Conservation (phyloP, 129 eudicot genomes). For the Oenanthe sinensis region DNA sequence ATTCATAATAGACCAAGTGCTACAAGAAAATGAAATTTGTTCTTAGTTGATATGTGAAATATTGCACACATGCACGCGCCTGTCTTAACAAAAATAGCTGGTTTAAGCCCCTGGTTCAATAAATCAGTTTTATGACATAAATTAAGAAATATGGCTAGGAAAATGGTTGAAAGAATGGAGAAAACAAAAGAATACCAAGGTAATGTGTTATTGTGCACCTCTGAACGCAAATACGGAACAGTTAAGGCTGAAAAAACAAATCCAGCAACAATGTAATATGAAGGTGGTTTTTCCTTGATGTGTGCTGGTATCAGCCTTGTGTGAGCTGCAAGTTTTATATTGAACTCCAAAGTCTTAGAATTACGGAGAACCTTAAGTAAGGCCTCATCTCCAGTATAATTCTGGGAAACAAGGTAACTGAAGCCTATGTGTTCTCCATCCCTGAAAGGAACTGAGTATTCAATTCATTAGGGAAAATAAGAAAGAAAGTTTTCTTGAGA, state of each 20-base stretch:
- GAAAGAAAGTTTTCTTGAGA: background rate
- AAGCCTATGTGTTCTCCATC: slow-evolving; percentile 61
- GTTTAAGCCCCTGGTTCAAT: background rate
- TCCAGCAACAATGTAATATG: slow-evolving; percentile 54
- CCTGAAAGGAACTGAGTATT: slow-evolving; percentile 46
- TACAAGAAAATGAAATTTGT: background rate
- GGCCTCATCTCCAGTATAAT: slow-evolving; percentile 48
- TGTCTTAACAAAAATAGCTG: background rate
- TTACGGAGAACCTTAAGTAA: slow-evolving; percentile 45
- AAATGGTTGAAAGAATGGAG: background rate
- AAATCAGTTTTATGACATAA: background rate
- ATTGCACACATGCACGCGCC: background rate
- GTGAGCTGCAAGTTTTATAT: slow-evolving; percentile 46
- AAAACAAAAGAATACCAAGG: background rate
- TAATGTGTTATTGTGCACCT: slow-evolving; percentile 20
- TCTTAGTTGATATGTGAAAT: background rate
- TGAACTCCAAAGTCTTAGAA: slow-evolving; percentile 37
- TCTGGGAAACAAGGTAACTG: slow-evolving; percentile 58
- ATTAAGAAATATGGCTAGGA: background rate
- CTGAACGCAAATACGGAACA: slow-evolving; percentile 54
- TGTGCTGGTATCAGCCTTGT: slow-evolving; percentile 53
- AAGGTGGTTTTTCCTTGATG: slow-evolving; percentile 42
- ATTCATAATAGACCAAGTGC: background rate
- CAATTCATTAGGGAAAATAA: background rate
- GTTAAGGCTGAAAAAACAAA: slow-evolving; percentile 50